Conservation (phyloP, 2,329 filamentous ascomycete species). For the Hypocrella siamensis region DNA sequence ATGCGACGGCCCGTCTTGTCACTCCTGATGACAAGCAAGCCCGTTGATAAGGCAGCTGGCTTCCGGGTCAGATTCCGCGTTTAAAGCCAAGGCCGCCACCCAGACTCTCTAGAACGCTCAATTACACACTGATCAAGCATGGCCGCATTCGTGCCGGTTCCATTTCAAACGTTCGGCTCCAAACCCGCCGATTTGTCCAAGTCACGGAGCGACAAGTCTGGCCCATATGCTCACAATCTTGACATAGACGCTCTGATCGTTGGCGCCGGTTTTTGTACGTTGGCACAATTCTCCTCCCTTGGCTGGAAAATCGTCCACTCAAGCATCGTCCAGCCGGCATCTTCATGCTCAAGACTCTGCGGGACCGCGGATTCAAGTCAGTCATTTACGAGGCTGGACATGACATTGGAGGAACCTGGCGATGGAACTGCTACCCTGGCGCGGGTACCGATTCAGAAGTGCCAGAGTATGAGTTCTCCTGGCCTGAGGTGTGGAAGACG, state of each 20-base stretch:
- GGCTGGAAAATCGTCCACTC: not conserved
- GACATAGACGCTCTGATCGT: slow-evolving; percentile 25
- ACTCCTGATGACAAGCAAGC: too few relatives aligned
- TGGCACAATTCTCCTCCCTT: not conserved
- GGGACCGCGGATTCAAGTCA: slow-evolving; percentile 29
- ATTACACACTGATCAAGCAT: too few relatives aligned
- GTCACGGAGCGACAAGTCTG: not conserved
- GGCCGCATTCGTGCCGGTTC: too few relatives aligned
- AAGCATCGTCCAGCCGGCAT: slow-evolving; percentile 20
- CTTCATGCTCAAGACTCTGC: slow-evolving; percentile 34
- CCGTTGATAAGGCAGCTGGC: too few relatives aligned
- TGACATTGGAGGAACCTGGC: slow-evolving; percentile 37
- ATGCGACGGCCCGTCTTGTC: too few relatives aligned
- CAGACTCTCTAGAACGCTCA: too few relatives aligned
- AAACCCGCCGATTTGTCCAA: not conserved
- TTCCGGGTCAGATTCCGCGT: too few relatives aligned
- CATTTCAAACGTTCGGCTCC: not conserved
- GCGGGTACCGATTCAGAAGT: slow-evolving; percentile 37
- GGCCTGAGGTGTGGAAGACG: slow-evolving; percentile 33
- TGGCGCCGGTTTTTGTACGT: slow-evolving; percentile 22
- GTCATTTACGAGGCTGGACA: slow-evolving; percentile 36
- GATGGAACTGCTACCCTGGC: slow-evolving; percentile 40
- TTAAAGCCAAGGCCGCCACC: too few relatives aligned
- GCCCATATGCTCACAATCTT: not conserved
- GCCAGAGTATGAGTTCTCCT: slow-evolving; percentile 36